Percentiles rank a stretch among this genome's conserved stretches.
These are phyloP conservation scores for Cinnamomum chago DNA, from an alignment of 164 flowering plant genomes.

Conservation along the genomic window DNA sequence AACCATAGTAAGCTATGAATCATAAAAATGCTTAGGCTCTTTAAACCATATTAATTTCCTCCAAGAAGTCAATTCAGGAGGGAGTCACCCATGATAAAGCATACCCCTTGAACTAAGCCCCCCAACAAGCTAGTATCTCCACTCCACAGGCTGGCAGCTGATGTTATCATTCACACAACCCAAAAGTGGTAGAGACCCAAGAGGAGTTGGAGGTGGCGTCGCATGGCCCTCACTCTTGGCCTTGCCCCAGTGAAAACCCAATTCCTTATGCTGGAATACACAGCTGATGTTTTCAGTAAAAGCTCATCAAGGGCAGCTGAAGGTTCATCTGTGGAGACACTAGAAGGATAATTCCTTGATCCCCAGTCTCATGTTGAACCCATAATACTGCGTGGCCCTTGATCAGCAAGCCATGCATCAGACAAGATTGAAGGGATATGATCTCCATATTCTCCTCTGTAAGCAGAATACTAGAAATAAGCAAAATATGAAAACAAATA, in stretches of 20 bases:
- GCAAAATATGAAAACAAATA: not conserved
- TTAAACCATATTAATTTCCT: constrained; percentile 23
- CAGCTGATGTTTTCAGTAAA: constrained; percentile 57
- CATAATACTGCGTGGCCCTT: constrained; percentile 56
- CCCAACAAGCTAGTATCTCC: constrained; percentile 76
- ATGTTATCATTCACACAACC: constrained; percentile 64
- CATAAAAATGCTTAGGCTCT: not conserved
- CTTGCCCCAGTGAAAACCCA: constrained; percentile 62
- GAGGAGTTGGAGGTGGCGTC: constrained; percentile 61
- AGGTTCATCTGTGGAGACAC: constrained; percentile 61
- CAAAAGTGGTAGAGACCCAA: constrained; percentile 80
- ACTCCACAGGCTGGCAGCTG: constrained; percentile 16
- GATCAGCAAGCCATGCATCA: constrained; percentile 88
- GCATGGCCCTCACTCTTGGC: constrained; percentile 88
- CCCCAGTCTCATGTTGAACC: constrained; percentile 98
- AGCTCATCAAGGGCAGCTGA: constrained; percentile 61
- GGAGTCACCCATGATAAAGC: constrained; percentile 77
- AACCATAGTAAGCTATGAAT: no score
- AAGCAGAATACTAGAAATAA: not conserved
- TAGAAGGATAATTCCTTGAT: constrained; percentile 55
- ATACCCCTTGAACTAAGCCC: constrained; percentile 96
- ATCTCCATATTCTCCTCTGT: constrained; percentile 59
- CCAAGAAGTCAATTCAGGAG: constrained; percentile 73
- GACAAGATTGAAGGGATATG: constrained; percentile 76
- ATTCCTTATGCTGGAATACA: constrained; percentile 57